Evolutionary conservation across 768 basidiomycete genomes (phyloP).

Genomic region (Lentinula aciculospora): DNA sequence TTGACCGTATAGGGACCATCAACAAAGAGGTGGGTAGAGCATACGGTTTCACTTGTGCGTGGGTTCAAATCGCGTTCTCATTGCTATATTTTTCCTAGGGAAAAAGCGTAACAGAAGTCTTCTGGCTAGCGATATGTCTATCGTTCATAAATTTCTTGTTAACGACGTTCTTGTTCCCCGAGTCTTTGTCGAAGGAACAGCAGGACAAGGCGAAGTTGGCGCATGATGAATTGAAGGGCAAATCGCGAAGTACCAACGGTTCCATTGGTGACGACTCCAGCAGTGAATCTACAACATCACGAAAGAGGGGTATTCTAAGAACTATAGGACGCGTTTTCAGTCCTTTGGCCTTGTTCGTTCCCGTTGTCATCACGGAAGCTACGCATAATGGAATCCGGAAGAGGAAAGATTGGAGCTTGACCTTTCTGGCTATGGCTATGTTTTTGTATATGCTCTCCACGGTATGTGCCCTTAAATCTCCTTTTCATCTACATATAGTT

Average conservation of each 20-base stretch:
- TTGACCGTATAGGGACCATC: slow-evolving; percentile 8
- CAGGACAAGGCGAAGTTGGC: slow-evolving; percentile 23
- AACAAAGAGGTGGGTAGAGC: background rate
- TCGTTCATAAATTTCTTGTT: slow-evolving; percentile 54
- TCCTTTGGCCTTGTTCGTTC: slow-evolving; percentile 73
- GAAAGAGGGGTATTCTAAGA: slow-evolving; percentile 23
- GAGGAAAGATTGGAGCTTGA: slow-evolving; percentile 77
- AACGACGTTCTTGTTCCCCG: slow-evolving; percentile 65
- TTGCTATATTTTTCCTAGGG: slow-evolving; percentile 2
- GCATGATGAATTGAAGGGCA: slow-evolving; percentile 16
- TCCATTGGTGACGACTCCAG: too few species aligned
- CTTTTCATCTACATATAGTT: too few species aligned
- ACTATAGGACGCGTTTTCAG: slow-evolving; percentile 35
- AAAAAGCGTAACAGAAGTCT: slow-evolving; percentile 37
- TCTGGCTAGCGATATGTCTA: slow-evolving; percentile 38
- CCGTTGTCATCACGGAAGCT: slow-evolving; percentile 39
- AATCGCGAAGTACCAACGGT: slow-evolving; percentile 18
- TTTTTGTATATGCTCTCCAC: slow-evolving; percentile 63
- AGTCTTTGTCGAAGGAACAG: slow-evolving; percentile 45
- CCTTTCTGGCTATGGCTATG: slow-evolving; percentile 56
- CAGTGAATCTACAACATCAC: background rate
- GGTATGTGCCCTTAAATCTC: too few species aligned
- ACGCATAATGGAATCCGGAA: slow-evolving; percentile 29
- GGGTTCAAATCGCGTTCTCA: background rate
- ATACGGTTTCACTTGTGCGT: background rate